phyloP scores from a whole-genome alignment of 1,139 yeast genomes.

The Candida sojae region DNA sequence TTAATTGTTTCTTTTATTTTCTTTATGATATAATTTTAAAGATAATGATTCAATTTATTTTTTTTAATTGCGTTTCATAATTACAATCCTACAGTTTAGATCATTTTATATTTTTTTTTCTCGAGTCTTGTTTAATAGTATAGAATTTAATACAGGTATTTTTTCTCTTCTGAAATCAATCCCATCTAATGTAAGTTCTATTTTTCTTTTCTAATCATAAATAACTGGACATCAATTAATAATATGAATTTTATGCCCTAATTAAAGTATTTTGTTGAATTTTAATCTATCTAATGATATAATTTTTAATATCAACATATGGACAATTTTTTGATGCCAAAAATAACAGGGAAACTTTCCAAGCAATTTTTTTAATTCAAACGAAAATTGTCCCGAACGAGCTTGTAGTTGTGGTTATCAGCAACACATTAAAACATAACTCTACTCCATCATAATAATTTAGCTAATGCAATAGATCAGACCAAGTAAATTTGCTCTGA shows the following conservation, averaged over 20 bases:
- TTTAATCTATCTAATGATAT: background rate
- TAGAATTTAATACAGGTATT: conserved; percentile 1
- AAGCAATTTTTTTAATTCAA: background rate
- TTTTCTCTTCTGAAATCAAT: background rate
- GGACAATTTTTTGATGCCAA: background rate
- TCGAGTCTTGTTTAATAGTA: background rate
- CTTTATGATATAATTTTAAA: conserved; percentile 7
- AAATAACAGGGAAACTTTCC: background rate
- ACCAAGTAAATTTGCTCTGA: background rate
- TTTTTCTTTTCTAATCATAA: background rate
- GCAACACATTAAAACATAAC: background rate
- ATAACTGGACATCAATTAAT: background rate
- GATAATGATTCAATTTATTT: background rate
- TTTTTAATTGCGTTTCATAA: background rate
- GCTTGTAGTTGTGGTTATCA: background rate
- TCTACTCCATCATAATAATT: background rate
- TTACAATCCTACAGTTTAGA: background rate
- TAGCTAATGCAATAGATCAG: conserved; percentile 1
- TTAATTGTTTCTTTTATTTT: conserved; percentile 19
- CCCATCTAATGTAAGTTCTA: no score
- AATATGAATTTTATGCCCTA: background rate
- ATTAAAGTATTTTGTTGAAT: background rate
- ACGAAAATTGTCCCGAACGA: background rate
- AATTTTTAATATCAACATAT: background rate
- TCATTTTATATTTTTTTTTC: no score